Base-by-base conservation (phyloP, 768 basidiomycete species). In the Pleurotus sapidus region DNA sequence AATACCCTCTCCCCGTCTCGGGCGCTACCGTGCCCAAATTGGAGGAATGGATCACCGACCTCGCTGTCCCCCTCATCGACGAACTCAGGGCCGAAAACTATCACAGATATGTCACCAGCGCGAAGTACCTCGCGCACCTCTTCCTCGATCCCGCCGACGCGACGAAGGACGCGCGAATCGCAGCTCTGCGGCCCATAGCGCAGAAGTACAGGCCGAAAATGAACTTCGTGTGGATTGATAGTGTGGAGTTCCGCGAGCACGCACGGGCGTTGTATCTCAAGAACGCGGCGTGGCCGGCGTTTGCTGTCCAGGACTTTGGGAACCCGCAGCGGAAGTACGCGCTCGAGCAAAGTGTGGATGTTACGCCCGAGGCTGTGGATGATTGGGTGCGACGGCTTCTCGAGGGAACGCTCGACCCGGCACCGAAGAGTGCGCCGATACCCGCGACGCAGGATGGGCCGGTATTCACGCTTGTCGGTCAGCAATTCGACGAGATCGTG, bases 171-270 rank as follows among this genome's bases (percentile, higher is more conserved):
- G 76, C 77, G 27, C 71, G 87, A 47, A 82, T 96, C 61, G 84
- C 84, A 25, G 71, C 78, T 39, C 68, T 98, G 63, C 84, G 78
- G 63, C 87, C 92, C 7, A 71, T 96, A 53, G 97, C 97, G 6
- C 76, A 84, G 53, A 84, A 87, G 68, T 84, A 84, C 79, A 93
- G 91, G 74, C 81, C 86, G 64, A 87, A 92, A 74, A 67, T 98
- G 69, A 97, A 97, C 86, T 97, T 98, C 71, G 96, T 98, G 60
- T 96, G 88, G 87, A 98, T 99, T 64, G 97, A 99, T 71, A 94
- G 93, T 20, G 75, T 89, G 75, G 94, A 95, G 71, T 99, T 95
- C 65, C 85, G 84, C 64, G 96, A 98, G 65, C 97, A 99, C 76
- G 97, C 89, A 63, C 94, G 93, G 73, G 91, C 92, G 1, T 83